These are phyloP conservation scores for Pythium folliculosum DNA, from an alignment of 352 stramenopile genomes.

Conservation along the genomic window DNA sequence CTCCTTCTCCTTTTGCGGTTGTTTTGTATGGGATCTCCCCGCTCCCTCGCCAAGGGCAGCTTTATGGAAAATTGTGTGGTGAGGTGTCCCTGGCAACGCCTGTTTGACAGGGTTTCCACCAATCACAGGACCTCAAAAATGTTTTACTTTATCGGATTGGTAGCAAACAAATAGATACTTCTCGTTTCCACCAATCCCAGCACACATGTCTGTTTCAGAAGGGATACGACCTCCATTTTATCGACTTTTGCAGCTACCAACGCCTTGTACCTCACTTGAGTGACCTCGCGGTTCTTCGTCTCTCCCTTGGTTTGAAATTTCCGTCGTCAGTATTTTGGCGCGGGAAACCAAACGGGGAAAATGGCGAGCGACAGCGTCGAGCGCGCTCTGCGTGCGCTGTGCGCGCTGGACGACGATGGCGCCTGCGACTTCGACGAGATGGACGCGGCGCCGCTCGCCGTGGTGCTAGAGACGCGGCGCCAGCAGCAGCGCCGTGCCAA, in stretches of 20 bases:
- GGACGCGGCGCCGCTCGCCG: conserved; percentile 26
- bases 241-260: background rate
- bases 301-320: background rate
- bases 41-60: background rate
- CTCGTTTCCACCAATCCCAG: conserved; percentile 20
- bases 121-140: conserved; percentile 8
- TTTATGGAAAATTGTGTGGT: conserved; percentile 58
- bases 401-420: background rate
- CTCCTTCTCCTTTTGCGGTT: background rate
- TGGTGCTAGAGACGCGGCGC: conserved; percentile 28
- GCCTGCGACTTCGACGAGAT: background rate
- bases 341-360: background rate
- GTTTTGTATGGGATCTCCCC: background rate
- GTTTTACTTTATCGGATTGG: conserved; percentile 6
- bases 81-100: conserved; percentile 19
- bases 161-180: conserved; percentile 31
- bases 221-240: background rate
- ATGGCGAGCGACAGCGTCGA: conserved; percentile 22
- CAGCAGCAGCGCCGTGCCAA: conserved; percentile 32
- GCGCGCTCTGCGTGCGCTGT: conserved; percentile 24
- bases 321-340: conserved; percentile 13
- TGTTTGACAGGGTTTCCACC: conserved; percentile 6
- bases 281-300: conserved; percentile 2
- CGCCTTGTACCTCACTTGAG: conserved; percentile 1
- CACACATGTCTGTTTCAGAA: background rate